Percentiles rank a stretch among this genome's conserved stretches.
These are phyloP conservation scores for Cryphonectria japonica DNA, from an alignment of 2,329 filamentous ascomycete species.

Conservation along the genomic window DNA sequence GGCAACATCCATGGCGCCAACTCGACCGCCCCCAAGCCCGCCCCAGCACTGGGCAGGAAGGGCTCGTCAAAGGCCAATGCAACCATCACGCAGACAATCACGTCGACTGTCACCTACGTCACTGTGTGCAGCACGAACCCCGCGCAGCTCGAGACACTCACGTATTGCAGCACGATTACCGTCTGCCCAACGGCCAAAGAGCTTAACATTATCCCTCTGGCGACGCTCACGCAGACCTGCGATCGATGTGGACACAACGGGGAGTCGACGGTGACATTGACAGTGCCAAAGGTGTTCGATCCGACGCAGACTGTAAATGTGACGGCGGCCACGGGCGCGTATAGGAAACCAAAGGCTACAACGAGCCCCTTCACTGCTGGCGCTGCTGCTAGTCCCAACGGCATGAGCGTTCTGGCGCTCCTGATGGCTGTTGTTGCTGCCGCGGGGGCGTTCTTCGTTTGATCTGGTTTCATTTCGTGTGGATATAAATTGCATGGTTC, in stretches of 20 bases:
- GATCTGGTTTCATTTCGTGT: not conserved
- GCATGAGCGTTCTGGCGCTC: not conserved
- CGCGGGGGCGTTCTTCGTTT: slow-evolving; percentile 1
- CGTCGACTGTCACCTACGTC: slow-evolving; percentile 40
- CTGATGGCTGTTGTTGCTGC: not conserved
- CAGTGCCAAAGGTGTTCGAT: slow-evolving; percentile 35
- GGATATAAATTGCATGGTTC: not conserved
- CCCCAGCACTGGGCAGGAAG: slow-evolving; percentile 36
- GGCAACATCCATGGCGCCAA: slow-evolving; percentile 38
- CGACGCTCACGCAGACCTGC: slow-evolving; percentile 37
- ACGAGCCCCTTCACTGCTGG: not conserved
- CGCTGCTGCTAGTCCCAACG: not conserved
- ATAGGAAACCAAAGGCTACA: not conserved
- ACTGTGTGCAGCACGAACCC: slow-evolving; percentile 42
- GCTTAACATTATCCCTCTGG: slow-evolving; percentile 34
- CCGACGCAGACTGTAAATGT: slow-evolving; percentile 20
- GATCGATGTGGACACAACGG: slow-evolving; percentile 38
- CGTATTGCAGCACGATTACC: slow-evolving; percentile 41
- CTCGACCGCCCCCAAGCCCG: slow-evolving; percentile 40
- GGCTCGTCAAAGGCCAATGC: not conserved
- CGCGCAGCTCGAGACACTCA: slow-evolving; percentile 37
- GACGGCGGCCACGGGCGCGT: not conserved
- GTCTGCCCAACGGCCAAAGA: slow-evolving; percentile 27
- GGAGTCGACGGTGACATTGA: slow-evolving; percentile 40
- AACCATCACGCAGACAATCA: slow-evolving; percentile 26